phyloP scores from a whole-genome alignment of 2,329 filamentous ascomycete species.

The Fusarium sambucinum region DNA sequence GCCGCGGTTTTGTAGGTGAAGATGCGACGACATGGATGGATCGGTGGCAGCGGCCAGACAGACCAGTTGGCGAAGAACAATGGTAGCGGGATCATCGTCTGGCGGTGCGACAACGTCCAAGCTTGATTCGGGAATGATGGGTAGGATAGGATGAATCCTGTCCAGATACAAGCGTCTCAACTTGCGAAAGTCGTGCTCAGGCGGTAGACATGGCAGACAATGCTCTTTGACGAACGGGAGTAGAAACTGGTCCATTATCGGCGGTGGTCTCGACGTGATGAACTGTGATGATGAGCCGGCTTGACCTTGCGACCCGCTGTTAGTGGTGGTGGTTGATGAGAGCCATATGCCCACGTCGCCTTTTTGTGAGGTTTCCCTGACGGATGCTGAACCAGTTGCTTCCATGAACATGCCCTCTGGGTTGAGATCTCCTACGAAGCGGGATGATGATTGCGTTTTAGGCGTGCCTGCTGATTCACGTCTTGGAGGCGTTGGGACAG shows the following conservation, averaged over 20 bases:
- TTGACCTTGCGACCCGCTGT: constrained; percentile 10
- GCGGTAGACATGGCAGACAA: constrained; percentile 62
- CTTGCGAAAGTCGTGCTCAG: constrained; percentile 59
- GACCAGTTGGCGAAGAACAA: constrained; percentile 65
- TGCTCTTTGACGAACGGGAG: constrained; percentile 59
- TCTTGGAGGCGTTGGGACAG: constrained; percentile 16
- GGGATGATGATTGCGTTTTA: constrained; percentile 51
- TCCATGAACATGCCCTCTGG: constrained; percentile 71
- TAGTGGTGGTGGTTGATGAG: constrained; percentile 43
- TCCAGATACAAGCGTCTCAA: constrained; percentile 62
- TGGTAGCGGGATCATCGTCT: constrained; percentile 52
- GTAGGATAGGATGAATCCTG: constrained; percentile 67
- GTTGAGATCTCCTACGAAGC: constrained; percentile 70
- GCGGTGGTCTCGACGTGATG: constrained; percentile 54
- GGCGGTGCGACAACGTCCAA: constrained; percentile 45
- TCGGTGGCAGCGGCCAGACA: constrained; percentile 67
- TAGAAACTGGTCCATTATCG: constrained; percentile 56
- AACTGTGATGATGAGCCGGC: constrained; percentile 51
- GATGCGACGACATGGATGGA: constrained; percentile 57
- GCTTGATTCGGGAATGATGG: constrained; percentile 59
- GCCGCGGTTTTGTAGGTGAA: constrained; percentile 59
- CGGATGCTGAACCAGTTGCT: constrained; percentile 57
- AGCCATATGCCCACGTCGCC: constrained; percentile 70
- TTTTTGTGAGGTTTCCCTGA: constrained; percentile 57
- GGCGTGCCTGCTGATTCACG: constrained; percentile 39